Conservation (phyloP, 2,329 filamentous ascomycete species). For the Trichoderma koningii region DNA sequence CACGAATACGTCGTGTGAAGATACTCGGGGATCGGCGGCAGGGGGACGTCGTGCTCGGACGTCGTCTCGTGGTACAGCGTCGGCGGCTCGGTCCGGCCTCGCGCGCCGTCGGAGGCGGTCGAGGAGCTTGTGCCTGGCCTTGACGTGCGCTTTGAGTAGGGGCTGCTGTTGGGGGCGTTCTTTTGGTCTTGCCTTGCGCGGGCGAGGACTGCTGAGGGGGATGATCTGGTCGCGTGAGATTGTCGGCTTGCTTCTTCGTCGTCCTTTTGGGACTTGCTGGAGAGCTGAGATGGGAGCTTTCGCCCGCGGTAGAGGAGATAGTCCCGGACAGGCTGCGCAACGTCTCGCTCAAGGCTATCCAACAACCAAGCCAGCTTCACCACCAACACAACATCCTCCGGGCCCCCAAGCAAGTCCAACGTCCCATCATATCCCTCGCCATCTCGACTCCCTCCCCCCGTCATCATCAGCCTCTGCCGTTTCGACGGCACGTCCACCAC, state of each 20-base stretch:
- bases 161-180: not conserved
- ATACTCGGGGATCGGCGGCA: slow-evolving; percentile 70
- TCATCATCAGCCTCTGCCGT: slow-evolving; percentile 32
- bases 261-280: not conserved
- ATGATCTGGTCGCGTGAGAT: not conserved
- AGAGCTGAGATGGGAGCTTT: slow-evolving; percentile 31
- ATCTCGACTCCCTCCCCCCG: too few relatives aligned
- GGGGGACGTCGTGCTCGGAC: slow-evolving; percentile 68
- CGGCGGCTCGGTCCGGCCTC: slow-evolving; percentile 33
- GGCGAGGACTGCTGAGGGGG: slow-evolving; percentile 29
- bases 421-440: not conserved
- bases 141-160: slow-evolving; percentile 17
- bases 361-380: slow-evolving; percentile 62
- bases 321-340: slow-evolving; percentile 49
- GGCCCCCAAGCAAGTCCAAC: not conserved
- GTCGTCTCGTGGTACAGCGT: slow-evolving; percentile 69
- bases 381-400: slow-evolving; percentile 49
- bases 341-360: slow-evolving; percentile 51
- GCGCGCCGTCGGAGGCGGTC: not conserved
- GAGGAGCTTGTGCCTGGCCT: slow-evolving; percentile 3
- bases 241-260: not conserved
- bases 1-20: slow-evolving; percentile 70
- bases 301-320: slow-evolving; percentile 60
- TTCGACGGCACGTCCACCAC: slow-evolving; percentile 3
- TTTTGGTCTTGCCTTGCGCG: slow-evolving; percentile 31